Evolutionary conservation across 1,139 yeast species (phyloP).

Genomic region (Wickerhamomyces sp.): DNA sequence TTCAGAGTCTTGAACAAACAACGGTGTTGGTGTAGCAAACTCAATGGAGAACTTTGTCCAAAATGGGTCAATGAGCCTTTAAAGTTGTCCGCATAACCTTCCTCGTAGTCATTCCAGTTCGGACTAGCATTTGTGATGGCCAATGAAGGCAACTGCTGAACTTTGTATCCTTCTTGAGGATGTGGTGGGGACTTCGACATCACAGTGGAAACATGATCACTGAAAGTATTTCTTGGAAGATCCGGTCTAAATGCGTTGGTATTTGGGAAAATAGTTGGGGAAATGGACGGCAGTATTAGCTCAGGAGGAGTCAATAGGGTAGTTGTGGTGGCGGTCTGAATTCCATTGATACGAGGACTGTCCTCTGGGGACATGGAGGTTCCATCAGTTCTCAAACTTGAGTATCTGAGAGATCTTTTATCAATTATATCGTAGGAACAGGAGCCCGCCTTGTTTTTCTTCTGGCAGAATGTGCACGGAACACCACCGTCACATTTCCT

Average conservation of each 20-base stretch:
- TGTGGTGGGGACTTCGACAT: background rate
- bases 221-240: background rate
- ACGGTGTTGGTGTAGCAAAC: conserved; percentile 3
- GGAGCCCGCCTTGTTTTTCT: conserved; percentile 4
- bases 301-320: no score
- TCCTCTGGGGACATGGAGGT: background rate
- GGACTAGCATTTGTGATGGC: background rate
- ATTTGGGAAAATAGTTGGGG: background rate
- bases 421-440: conserved; percentile 11
- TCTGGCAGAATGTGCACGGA: conserved; percentile 7
- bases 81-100: conserved; percentile 3
- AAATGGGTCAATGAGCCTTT: conserved; percentile 1
- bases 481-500: background rate
- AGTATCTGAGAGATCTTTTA: conserved; percentile 10
- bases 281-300: background rate
- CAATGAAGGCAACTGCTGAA: background rate
- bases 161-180: background rate
- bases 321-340: no score
- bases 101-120: background rate
- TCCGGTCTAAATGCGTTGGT: background rate
- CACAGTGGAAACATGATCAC: background rate
- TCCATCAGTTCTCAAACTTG: background rate
- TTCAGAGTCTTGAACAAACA: conserved; percentile 3
- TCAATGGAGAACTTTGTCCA: conserved; percentile 7
- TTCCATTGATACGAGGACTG: background rate